Evolutionary conservation across 2,329 filamentous ascomycete genomes (phyloP).

Genomic region (Monosporascus sp.): DNA sequence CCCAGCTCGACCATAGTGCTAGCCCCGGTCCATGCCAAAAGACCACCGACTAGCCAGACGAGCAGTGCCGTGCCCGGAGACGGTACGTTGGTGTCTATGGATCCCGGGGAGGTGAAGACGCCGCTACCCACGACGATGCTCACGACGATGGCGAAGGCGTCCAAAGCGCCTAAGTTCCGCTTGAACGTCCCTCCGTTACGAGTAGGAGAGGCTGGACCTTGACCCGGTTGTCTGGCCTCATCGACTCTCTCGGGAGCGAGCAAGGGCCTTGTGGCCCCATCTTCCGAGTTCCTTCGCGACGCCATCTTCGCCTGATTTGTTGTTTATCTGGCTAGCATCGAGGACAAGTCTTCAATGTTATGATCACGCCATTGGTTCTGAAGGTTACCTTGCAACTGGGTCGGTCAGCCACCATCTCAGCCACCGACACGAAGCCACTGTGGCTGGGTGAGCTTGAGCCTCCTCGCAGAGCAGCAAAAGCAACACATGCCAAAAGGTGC

Average conservation of each 20-base stretch:
- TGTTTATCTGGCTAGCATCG: too few relatives aligned
- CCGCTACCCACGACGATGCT: slow-evolving; percentile 61
- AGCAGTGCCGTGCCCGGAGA: slow-evolving; percentile 53
- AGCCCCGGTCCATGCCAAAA: slow-evolving; percentile 60
- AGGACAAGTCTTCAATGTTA: too few relatives aligned
- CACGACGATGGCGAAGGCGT: slow-evolving; percentile 52
- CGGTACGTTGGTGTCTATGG: slow-evolving; percentile 58
- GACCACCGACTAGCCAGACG: slow-evolving; percentile 56
- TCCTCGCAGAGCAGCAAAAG: too few relatives aligned
- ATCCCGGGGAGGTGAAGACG: slow-evolving; percentile 58
- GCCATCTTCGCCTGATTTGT: neutral
- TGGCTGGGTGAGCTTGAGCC: too few relatives aligned
- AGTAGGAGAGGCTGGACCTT: slow-evolving; percentile 7
- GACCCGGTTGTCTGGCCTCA: slow-evolving; percentile 44
- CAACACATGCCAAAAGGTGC: too few relatives aligned
- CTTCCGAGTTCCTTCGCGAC: neutral
- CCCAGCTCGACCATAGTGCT: slow-evolving; percentile 58
- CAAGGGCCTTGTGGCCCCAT: neutral
- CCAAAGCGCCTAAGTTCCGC: slow-evolving; percentile 24
- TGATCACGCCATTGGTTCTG: too few relatives aligned
- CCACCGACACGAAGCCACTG: too few relatives aligned
- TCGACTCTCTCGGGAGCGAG: neutral
- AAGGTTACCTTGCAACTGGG: too few relatives aligned
- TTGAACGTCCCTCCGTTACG: slow-evolving; percentile 18
- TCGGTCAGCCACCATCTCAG: too few relatives aligned